These are phyloP conservation scores for Acer saccharum DNA, from an alignment of 345 rosid genomes.

Conservation along the genomic window DNA sequence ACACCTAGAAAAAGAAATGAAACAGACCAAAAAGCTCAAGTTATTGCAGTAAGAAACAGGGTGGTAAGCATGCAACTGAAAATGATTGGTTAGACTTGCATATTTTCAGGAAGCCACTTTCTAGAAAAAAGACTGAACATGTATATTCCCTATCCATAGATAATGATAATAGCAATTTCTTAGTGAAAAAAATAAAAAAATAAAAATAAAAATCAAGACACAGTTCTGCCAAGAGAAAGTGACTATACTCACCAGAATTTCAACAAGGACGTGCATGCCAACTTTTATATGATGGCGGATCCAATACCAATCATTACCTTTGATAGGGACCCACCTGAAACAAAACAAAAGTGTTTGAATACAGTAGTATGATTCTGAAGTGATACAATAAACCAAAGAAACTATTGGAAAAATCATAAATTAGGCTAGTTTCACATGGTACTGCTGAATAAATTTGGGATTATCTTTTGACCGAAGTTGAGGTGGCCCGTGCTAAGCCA, in stretches of 20 bases:
- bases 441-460: no score
- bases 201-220: neutral
- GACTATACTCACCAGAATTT: constrained; percentile 68
- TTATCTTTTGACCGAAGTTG: no score
- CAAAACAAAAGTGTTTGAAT: constrained; percentile 19
- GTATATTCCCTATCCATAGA: neutral
- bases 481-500: no score
- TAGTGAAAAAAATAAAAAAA: neutral
- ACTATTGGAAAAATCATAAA: neutral
- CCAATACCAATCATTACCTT: constrained; percentile 97
- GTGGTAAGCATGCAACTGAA: neutral
- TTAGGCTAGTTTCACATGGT: neutral
- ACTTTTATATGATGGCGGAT: constrained; percentile 95
- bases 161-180: neutral
- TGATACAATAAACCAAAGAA: neutral
- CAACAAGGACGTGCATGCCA: constrained; percentile 90
- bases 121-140: neutral
- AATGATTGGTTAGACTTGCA: neutral
- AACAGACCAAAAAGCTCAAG: neutral
- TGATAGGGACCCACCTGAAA: constrained; percentile 92
- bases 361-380: neutral
- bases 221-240: neutral
- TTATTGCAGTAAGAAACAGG: neutral
- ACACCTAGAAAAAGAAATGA: neutral
- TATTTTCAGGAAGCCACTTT: neutral